phyloP scores from a whole-genome alignment of 139 green algal genomes.

The Haematococcus lacustris region DNA sequence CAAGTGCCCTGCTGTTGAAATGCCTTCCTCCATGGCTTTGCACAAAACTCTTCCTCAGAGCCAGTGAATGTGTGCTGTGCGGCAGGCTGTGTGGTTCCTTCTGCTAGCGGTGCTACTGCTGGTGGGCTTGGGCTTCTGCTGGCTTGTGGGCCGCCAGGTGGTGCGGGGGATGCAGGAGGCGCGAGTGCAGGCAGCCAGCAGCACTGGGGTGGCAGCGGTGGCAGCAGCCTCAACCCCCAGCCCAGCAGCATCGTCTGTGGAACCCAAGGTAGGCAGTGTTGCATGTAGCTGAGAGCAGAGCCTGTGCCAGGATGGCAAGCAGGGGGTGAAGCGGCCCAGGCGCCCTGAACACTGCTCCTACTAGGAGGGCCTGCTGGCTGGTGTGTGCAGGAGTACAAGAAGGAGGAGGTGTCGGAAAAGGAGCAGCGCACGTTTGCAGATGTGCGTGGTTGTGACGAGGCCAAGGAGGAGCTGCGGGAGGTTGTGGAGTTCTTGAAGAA shows the following conservation, averaged over 20 bases:
- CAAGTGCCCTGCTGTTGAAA: too few species aligned
- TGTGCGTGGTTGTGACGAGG: constrained; percentile 84
- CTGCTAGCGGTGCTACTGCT: constrained; percentile 9
- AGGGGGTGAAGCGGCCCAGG: too few species aligned
- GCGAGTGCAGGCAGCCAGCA: background rate
- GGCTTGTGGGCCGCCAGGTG: constrained; percentile 40
- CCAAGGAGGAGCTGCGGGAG: constrained; percentile 85
- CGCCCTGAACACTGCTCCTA: too few species aligned
- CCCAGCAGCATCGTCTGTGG: constrained; percentile 11
- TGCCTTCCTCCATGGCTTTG: too few species aligned
- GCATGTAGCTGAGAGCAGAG: too few species aligned
- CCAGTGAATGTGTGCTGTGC: too few species aligned
- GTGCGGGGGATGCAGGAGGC: constrained; percentile 33
- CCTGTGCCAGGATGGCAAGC: too few species aligned
- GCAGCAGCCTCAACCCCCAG: too few species aligned
- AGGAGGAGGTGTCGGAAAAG: constrained; percentile 54
- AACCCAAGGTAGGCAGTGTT: constrained; percentile 29
- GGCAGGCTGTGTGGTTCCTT: constrained; percentile 26
- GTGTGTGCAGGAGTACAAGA: constrained; percentile 59
- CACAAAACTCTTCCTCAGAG: too few species aligned
- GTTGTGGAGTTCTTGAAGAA: constrained; percentile 87
- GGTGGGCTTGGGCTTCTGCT: constrained; percentile 35
- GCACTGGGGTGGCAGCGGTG: too few species aligned
- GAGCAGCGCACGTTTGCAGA: constrained; percentile 51
- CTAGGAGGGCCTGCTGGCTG: too few species aligned